A percentile compares a stretch with the other conserved stretches of the same genome.
phyloP scores from a whole-genome alignment of 1,284 basidiomycete genomes.

The Ganoderma boninense region DNA sequence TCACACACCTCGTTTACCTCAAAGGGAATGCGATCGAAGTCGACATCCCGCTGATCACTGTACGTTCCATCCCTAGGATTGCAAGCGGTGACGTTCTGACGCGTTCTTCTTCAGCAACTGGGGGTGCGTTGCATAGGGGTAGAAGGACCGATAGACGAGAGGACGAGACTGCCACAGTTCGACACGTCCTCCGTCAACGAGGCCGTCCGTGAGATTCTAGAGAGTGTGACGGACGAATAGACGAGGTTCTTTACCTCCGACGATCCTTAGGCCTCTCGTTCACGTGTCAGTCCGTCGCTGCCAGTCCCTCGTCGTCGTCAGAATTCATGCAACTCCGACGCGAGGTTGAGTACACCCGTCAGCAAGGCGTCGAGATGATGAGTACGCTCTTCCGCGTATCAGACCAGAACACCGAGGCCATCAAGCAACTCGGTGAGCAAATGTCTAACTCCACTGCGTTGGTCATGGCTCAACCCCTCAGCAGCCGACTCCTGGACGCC shows the following conservation, averaged over 20 bases:
- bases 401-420: too few species aligned
- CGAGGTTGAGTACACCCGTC: too few species aligned
- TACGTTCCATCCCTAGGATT: conserved; percentile 46
- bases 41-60: conserved; percentile 67
- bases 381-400: too few species aligned
- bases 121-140: conserved; percentile 68
- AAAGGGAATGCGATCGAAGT: conserved; percentile 69
- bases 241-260: not conserved
- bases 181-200: conserved; percentile 57
- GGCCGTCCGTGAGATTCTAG: conserved; percentile 58
- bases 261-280: too few species aligned
- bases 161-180: conserved; percentile 51
- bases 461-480: too few species aligned
- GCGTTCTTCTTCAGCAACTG: conserved; percentile 48
- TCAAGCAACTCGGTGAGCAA: too few species aligned
- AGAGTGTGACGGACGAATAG: conserved; percentile 31
- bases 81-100: not conserved
- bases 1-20: conserved; percentile 88
- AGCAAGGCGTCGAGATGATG: too few species aligned
- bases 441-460: too few species aligned
- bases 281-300: too few species aligned
- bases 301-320: too few species aligned
- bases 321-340: too few species aligned
- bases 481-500: too few species aligned
- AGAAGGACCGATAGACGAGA: conserved; percentile 33